These are phyloP conservation scores for Mentha longifolia DNA, from an alignment of 257 asterid species.

Conservation along the genomic window DNA sequence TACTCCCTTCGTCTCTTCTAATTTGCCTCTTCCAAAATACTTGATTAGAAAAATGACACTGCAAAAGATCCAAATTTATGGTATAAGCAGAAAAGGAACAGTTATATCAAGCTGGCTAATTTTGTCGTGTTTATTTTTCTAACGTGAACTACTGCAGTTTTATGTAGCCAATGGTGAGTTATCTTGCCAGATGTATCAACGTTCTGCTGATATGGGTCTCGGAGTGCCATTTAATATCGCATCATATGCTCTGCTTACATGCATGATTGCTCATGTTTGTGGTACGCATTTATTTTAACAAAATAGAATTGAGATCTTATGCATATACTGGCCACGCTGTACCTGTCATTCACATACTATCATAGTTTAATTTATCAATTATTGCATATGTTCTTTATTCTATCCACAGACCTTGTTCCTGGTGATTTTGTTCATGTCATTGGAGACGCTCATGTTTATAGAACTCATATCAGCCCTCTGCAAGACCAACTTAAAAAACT, in stretches of 20 bases:
- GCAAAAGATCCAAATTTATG: not conserved
- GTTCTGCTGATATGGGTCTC: constrained; percentile 87
- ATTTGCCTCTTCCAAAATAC: constrained; percentile 3
- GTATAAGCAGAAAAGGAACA: not conserved
- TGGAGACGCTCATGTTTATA: constrained; percentile 94
- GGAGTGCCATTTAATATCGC: constrained; percentile 87
- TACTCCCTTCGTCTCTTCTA: not conserved
- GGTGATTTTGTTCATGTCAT: constrained; percentile 88
- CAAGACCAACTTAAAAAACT: constrained; percentile 83
- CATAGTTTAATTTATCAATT: not conserved
- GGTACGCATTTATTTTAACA: constrained; percentile 43
- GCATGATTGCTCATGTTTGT: constrained; percentile 85
- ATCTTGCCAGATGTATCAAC: constrained; percentile 92
- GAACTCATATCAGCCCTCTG: constrained; percentile 71
- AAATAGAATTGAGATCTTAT: not conserved
- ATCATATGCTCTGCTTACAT: constrained; percentile 73
- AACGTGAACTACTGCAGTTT: constrained; percentile 50
- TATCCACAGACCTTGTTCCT: constrained; percentile 69
- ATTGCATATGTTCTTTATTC: constrained; percentile 7
- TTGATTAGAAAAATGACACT: no score
- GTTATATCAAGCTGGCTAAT: constrained; percentile 8
- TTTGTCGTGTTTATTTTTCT: constrained; percentile 9
- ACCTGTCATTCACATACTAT: not conserved
- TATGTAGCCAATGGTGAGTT: constrained; percentile 77
- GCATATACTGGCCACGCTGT: not conserved